These are phyloP conservation scores for Geoglossum glabrum DNA, from an alignment of 495 filamentous ascomycete genomes.

Conservation along the genomic window DNA sequence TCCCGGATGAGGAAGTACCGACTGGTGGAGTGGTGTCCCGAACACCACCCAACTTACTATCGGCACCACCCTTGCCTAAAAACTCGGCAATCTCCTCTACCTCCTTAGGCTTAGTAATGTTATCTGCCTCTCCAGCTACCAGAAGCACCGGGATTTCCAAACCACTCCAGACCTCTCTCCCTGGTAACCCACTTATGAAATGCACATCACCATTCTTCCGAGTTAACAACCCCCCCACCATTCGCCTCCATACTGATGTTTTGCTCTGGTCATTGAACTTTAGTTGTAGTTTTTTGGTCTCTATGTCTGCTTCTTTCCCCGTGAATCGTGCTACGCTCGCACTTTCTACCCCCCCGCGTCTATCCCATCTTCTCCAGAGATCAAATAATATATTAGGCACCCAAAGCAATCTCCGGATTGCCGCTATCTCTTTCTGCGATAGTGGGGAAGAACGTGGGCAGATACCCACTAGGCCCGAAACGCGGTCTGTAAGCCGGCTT, in stretches of 20 bases:
- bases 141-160: slow-evolving; percentile 56
- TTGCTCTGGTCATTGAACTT: slow-evolving; percentile 68
- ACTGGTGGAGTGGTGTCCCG: slow-evolving; percentile 28
- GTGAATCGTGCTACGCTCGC: slow-evolving; percentile 64
- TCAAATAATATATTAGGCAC: slow-evolving; percentile 58
- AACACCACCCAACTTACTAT: slow-evolving; percentile 18
- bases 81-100: slow-evolving; percentile 46
- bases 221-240: slow-evolving; percentile 47
- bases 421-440: slow-evolving; percentile 28
- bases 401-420: slow-evolving; percentile 33
- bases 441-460: slow-evolving; percentile 52
- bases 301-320: slow-evolving; percentile 48
- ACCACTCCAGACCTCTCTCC: slow-evolving; percentile 49
- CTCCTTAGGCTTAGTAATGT: slow-evolving; percentile 48
- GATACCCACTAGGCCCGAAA: slow-evolving; percentile 58
- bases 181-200: slow-evolving; percentile 44
- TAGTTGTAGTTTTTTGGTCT: slow-evolving; percentile 58
- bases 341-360: slow-evolving; percentile 57
- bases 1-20: slow-evolving; percentile 12
- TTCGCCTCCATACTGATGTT: slow-evolving; percentile 64
- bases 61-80: slow-evolving; percentile 26
- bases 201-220: slow-evolving; percentile 30
- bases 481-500: slow-evolving; percentile 32
- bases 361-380: slow-evolving; percentile 60
- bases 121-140: slow-evolving; percentile 58